Evolutionary conservation across 2,329 filamentous ascomycete genomes (phyloP), one percentile per base, ranked within the genome.

Genomic region (Rutstroemia sp.): DNA sequence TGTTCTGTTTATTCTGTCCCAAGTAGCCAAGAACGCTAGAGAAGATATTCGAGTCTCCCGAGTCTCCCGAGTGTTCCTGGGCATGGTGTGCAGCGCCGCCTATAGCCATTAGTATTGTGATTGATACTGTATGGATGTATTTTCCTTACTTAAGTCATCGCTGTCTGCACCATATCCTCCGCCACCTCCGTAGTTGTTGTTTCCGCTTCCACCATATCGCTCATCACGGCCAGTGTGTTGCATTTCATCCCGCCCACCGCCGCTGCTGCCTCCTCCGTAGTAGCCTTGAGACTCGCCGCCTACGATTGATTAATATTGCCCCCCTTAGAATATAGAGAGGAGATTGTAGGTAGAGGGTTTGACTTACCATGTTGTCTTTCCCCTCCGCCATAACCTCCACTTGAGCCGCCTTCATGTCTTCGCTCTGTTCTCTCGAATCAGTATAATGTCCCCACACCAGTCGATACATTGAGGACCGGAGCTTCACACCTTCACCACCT

Each of bases 11-110:
- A 67, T 79, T 76, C 60, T 81, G 76, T 16, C 73, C 69, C 2
- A 88, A 72, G 68, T 79, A 75, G 52, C 75, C 73, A 21, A 87
- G 68, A 1, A 80, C 82, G 19, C 70, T 73, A 60, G 73, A 76
- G 73, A 87, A 87, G 44, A 87, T 44, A 61, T 52, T 51, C 2
- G 59, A 69, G 61, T 80, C 76, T 36, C 78, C 79, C 25, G 71
- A 73, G 63, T 70, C 67, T n/a, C 75, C 75, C 56, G 78, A 72
- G 63, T 84, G 75, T 55, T 78, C 72, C 27, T 76, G 69, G 17
- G 83, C 83, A 62, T 84, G 78, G 42, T 75, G 69, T 48, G 75
- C 72, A 8, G 82, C 82, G 50, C 75, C 74, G 48, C 73, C 27
- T 30, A 30, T 30, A 30, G 8, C 4, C 8, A 8, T 30, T 30